Conservation (phyloP, 2,329 filamentous ascomycete genomes). For the Beauveria rudraprayagi region DNA sequence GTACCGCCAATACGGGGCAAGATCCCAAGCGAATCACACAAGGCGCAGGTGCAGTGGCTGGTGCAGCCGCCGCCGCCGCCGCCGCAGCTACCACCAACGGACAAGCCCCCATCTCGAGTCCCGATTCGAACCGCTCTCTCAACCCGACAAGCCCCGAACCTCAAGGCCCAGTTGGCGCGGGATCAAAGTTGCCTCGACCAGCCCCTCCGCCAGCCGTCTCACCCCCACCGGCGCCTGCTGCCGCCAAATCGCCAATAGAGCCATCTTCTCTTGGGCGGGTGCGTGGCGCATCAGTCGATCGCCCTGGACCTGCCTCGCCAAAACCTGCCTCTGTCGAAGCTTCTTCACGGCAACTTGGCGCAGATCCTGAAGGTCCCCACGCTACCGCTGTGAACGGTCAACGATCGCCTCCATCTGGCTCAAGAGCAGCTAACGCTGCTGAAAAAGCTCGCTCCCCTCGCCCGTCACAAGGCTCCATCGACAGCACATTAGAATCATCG, state of each 20-base stretch:
- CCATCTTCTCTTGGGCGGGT: conserved; percentile 33
- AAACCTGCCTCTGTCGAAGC: not conserved
- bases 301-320: conserved; percentile 21
- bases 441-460: conserved; percentile 36
- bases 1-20: conserved; percentile 38
- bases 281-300: conserved; percentile 43
- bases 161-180: not conserved
- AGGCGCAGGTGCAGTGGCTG: conserved; percentile 20
- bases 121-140: conserved; percentile 1
- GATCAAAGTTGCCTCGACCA: conserved; percentile 28
- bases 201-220: conserved; percentile 37
- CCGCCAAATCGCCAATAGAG: conserved; percentile 36
- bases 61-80: not conserved
- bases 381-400: conserved; percentile 37
- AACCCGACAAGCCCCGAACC: conserved; percentile 3
- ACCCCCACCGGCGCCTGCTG: conserved; percentile 46
- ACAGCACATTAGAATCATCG: conserved; percentile 55
- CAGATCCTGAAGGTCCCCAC: not conserved
- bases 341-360: not conserved
- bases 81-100: conserved; percentile 15
- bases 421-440: conserved; percentile 24
- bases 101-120: not conserved
- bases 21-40: conserved; percentile 43
- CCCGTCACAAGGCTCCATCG: conserved; percentile 48
- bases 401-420: conserved; percentile 51